Evolutionary conservation across 2,329 filamentous ascomycete species (phyloP), one percentile per base, ranked within the genome.

Genomic region (Aspergillus sp.): DNA sequence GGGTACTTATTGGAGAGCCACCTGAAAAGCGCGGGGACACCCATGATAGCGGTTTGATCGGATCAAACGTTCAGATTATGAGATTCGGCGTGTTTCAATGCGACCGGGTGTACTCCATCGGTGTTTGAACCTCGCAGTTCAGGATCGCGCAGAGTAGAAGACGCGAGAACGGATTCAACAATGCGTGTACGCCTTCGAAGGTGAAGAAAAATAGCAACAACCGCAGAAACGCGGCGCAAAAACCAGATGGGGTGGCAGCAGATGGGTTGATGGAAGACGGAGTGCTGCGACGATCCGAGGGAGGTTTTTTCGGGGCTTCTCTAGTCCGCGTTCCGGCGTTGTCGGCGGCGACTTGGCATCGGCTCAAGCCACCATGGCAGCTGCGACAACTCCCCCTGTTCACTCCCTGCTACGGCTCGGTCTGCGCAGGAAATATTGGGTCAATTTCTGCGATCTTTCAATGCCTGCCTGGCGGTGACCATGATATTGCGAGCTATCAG

Each of bases 1-100:
- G 91, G 91, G 56, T 96, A 95, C 58, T 93, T 96, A 67, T 80
- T 83, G 61, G 86, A 93, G 39, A 96, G 79, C 86, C 88, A 98
- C 74, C 88, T 75, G 63, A 95, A 96, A 45, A 91, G 82, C 40
- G 88, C 86, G 48, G 86, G 86, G 53, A 94, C 88, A 81, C 86
- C 86, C 86, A 94, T 94, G 37, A 42, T 53, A 45, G 37, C 39
- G 37, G 44, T 39, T 42, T 41, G 37, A 42, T 36, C 36, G 29
- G 17, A 26, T 20, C 10, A 30, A 25, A 29, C 12, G 15, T 19
- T 34, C 30, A 24, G 22, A 16, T 28, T 30, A 24, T 12, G 27
- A 20, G 13, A 30, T 24, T 16, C 17, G 6, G 8, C 24, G n/a
- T n/a, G n/a, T n/a, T n/a, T n/a, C n/a, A 29, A 24, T 24, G 4